Base-by-base conservation (phyloP, 257 asterid genomes). In the Perilla frutescens region DNA sequence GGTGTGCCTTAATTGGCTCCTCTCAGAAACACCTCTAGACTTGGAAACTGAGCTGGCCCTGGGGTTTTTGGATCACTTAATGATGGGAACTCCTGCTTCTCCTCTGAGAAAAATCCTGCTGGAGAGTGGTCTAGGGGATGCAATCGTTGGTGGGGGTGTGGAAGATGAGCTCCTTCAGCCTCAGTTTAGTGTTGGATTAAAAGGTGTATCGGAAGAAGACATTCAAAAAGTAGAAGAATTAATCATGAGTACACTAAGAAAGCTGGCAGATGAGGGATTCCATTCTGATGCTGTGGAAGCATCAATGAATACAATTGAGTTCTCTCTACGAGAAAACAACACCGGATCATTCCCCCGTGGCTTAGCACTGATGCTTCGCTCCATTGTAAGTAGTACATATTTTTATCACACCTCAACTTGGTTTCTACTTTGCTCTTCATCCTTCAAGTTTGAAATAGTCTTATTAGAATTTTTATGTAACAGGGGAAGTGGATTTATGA, bases 321-420 rank as follows among this genome's bases (percentile, higher is more conserved):
- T 95, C 74, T 85, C 98, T 78, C 98, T 95, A 67, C 84, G 99
- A 83, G 99, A 95, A 86, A 95, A 95, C 81, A 95, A 95, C 68
- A 95, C 99, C 26, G 99, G 99, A 68, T 95, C 99, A 31, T 95
- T 95, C 76, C 99, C 99, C 20, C 99, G 99, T 78, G 99, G 99
- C 63, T 81, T 95, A 66, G 99, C 98, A 12, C 77, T 95, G 78
- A 95, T 95, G 99, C 96, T 95, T 72, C 93, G 96, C 32, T 93
- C 99, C 68, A 78, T 92, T 62, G 98, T 95, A 89, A 80, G 89
- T 70, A 74, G 49, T 59, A 34, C 72, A 43, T 67, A 32, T 77
- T 75, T 20, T 69, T 43, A 29, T 68, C 15, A 13, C 73, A 59
- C 49, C 66, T 51, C 64, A 45, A 37, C 70, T 72, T 68, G 69